These are phyloP conservation scores for Lantana camara DNA, from an alignment of 257 asterid genomes.

Conservation along the genomic window DNA sequence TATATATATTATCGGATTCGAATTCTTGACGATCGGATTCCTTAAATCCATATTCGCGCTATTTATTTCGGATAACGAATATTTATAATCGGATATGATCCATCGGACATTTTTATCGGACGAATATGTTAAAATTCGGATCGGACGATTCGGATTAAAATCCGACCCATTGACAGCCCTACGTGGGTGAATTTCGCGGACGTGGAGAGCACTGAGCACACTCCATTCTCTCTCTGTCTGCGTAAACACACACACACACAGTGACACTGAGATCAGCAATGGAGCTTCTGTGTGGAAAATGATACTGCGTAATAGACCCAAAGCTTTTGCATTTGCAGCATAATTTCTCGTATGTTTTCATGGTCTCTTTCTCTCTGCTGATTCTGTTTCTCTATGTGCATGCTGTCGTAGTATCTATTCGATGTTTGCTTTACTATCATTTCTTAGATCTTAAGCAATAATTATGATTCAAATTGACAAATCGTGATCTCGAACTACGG, in stretches of 20 bases:
- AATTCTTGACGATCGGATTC: no score
- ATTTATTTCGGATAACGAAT: no score
- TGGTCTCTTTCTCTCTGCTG: slow-evolving; percentile 1
- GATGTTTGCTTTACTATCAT: background rate
- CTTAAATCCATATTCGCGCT: no score
- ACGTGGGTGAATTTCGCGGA: slow-evolving; percentile 15
- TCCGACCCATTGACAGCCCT: no score
- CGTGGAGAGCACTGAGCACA: slow-evolving; percentile 26
- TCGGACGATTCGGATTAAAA: no score
- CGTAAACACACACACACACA: background rate
- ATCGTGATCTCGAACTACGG: background rate
- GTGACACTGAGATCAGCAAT: background rate
- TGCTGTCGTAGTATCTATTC: background rate
- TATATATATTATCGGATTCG: no score
- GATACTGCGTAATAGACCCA: background rate
- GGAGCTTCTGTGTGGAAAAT: slow-evolving; percentile 19
- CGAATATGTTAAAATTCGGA: no score
- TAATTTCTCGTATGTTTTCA: slow-evolving; percentile 3
- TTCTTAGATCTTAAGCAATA: slow-evolving; percentile 19
- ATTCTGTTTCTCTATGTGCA: slow-evolving; percentile 20
- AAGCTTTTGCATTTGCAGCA: slow-evolving; percentile 9
- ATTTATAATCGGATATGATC: no score
- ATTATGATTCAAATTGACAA: background rate
- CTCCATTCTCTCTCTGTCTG: background rate
- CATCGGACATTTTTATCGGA: no score